Evolutionary conservation across 2,329 filamentous ascomycete genomes (phyloP).

Genomic region (Dissoconium aciculare): DNA sequence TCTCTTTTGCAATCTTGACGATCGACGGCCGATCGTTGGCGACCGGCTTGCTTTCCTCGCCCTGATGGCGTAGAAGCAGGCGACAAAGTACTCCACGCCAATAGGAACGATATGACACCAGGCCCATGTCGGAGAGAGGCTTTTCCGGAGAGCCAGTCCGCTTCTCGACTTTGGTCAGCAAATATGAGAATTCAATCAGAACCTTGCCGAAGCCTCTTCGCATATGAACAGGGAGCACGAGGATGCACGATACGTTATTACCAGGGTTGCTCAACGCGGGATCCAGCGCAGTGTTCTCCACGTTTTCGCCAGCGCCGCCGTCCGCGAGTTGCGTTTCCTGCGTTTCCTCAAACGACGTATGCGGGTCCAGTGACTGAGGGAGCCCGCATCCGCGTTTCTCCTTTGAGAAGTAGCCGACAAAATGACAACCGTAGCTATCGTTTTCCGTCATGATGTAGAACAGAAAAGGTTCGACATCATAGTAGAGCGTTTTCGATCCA

Average conservation of each 20-base stretch:
- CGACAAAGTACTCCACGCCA: slow-evolving; percentile 84
- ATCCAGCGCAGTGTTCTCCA: slow-evolving; percentile 15
- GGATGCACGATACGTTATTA: slow-evolving; percentile 95
- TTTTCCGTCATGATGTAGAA: slow-evolving; percentile 97
- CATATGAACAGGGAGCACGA: slow-evolving; percentile 91
- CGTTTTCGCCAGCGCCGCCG: slow-evolving; percentile 9
- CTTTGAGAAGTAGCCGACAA: slow-evolving; percentile 99
- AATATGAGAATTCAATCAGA: slow-evolving; percentile 94
- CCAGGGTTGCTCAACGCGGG: slow-evolving; percentile 22
- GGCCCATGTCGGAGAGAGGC: slow-evolving; percentile 89
- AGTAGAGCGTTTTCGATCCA: slow-evolving; percentile 97
- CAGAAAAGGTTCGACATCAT: slow-evolving; percentile 90
- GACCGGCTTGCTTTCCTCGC: slow-evolving; percentile 15
- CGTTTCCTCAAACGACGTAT: slow-evolving; percentile 15
- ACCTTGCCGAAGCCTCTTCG: slow-evolving; percentile 94
- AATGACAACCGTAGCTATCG: slow-evolving; percentile 81
- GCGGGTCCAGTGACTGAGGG: slow-evolving; percentile 54
- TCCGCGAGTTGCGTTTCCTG: slow-evolving; percentile 9
- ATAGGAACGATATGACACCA: slow-evolving; percentile 95
- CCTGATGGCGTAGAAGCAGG: slow-evolving; percentile 54
- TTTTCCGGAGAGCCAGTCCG: slow-evolving; percentile 96
- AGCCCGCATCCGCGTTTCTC: slow-evolving; percentile 53
- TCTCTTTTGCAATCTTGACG: slow-evolving; percentile 63
- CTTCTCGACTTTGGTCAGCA: slow-evolving; percentile 79
- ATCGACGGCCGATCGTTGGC: slow-evolving; percentile 32